Percentiles rank a stretch among this genome's conserved stretches.
Conservation (phyloP, 257 asterid species). For the Rhazya stricta region DNA sequence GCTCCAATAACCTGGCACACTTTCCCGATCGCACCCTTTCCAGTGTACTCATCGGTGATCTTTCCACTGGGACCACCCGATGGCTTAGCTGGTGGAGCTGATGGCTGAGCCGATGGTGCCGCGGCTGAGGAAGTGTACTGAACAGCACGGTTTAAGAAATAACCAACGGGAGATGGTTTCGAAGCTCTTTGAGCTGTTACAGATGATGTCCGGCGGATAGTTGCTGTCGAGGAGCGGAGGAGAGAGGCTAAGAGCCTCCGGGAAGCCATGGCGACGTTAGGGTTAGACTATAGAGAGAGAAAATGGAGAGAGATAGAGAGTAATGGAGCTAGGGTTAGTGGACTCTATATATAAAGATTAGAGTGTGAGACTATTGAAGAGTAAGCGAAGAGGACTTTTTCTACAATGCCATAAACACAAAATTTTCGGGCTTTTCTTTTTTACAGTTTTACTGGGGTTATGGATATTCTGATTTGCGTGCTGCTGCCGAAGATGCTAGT, state of each 20-base stretch:
- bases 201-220: constrained; percentile 29
- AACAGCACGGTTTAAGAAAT: constrained; percentile 56
- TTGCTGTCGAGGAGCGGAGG: constrained; percentile 55
- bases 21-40: constrained; percentile 61
- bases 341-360: neutral
- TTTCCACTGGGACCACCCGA: constrained; percentile 47
- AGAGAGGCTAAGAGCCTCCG: constrained; percentile 82
- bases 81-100: constrained; percentile 32
- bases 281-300: constrained; percentile 20
- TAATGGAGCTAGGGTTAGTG: constrained; percentile 10
- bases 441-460: too few species aligned
- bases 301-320: constrained; percentile 8
- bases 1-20: constrained; percentile 95
- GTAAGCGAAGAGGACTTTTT: neutral
- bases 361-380: constrained; percentile 1
- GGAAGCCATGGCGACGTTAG: constrained; percentile 51
- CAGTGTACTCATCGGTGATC: constrained; percentile 78
- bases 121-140: constrained; percentile 44
- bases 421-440: too few species aligned
- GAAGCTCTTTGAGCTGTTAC: constrained; percentile 12
- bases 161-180: constrained; percentile 58
- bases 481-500: too few species aligned
- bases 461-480: too few species aligned
- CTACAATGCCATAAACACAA: too few species aligned
- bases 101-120: constrained; percentile 24